Evolutionary conservation across 2,329 filamentous ascomycete genomes (phyloP), one percentile per base, ranked within the genome.

Genomic region (Cordyceps pruinosa): DNA sequence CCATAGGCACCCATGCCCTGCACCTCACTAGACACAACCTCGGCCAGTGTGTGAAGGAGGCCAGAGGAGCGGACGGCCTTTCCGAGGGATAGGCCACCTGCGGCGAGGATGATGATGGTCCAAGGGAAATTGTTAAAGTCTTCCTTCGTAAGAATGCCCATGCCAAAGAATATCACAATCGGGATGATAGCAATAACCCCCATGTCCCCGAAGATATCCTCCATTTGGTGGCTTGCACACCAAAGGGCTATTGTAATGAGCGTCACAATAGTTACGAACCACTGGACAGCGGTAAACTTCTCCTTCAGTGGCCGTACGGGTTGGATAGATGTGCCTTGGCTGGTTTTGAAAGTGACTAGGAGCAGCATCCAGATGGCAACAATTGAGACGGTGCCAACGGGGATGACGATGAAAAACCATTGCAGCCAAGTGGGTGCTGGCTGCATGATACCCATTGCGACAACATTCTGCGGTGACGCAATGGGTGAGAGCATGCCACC

Each of bases 111-210:
- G 73, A 99, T 97, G 72, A 99, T 99, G 21, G 95, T 99, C 94
- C 94, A 99, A 39, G 97, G 87, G 72, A 99, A 99, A 72, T 99
- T 99, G 78, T 99, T 99, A 70, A 99, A 99, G 74, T 99, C 94
- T 73, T 97, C 94, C 74, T 97, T 99, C 49, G 92, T 97, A 32
- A 99, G 79, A 63, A 97, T 93, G 12, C 94, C 94, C 2, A 91
- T 92, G 56, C 94, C 94, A 66, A 99, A 99, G 80, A 99, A 99
- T 42, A 97, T 79, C 3, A 96, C 88, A 52, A 99, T 87, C 6
- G 94, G 94, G 60, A 99, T 90, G 68, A 99, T 96, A 58, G 94
- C 95, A 42, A 99, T 89, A 54, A 99, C 92, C 54, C 94, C 94
- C 94, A 99, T 99, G 69, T 99, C 93, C 56, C 94, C 94, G 67